Conservation (phyloP, 441 rosid genomes). For the Aleurites moluccanus region DNA sequence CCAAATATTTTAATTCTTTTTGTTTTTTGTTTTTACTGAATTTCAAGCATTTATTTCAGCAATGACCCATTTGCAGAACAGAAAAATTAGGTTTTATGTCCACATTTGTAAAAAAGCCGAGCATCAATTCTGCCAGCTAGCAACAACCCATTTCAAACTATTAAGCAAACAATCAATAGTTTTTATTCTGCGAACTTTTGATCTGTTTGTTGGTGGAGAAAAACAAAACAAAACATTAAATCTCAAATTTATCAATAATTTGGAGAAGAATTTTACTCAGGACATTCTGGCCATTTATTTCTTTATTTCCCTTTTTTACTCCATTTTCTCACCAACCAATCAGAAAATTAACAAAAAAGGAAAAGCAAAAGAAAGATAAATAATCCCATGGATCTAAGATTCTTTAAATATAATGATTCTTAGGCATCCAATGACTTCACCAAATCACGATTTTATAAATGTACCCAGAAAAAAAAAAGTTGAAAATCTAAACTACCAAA, state of each 20-base stretch:
- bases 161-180: neutral
- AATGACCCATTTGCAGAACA: neutral
- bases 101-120: constrained; percentile 7
- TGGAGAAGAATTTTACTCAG: neutral
- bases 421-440: neutral
- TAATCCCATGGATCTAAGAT: constrained; percentile 8
- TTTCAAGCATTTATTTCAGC: neutral
- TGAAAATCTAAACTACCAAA: constrained; percentile 2
- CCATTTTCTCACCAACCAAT: constrained; percentile 30
- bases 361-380: neutral
- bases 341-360: neutral
- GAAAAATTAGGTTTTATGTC: constrained; percentile 16
- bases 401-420: neutral
- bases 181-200: neutral
- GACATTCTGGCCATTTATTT: neutral
- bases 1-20: neutral
- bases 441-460: neutral
- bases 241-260: neutral
- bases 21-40: neutral
- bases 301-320: neutral
- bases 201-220: neutral
- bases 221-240: neutral
- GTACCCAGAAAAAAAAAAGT: neutral
- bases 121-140: constrained; percentile 6
- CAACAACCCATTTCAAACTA: constrained; percentile 9